Evolutionary conservation across 208 protist species (phyloP).

Genomic region (Acanthamoeba lugdunensis): DNA sequence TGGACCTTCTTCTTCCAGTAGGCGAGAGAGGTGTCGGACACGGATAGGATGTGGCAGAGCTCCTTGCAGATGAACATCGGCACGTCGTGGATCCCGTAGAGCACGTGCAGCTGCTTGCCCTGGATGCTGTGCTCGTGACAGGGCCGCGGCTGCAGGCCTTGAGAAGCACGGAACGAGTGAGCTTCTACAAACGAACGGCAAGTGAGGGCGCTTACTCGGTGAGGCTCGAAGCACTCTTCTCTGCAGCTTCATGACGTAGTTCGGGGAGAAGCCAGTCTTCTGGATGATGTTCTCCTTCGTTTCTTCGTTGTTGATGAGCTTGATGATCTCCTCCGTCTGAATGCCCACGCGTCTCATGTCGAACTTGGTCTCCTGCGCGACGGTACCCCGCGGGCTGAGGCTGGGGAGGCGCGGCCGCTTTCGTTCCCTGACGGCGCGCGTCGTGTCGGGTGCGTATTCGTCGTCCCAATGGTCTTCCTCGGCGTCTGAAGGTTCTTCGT

Average conservation of each 20-base stretch:
- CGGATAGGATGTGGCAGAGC: background rate
- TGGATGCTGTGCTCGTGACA: slow-evolving; percentile 23
- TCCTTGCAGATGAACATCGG: slow-evolving; percentile 66
- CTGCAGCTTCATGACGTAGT: slow-evolving; percentile 55
- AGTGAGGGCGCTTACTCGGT: background rate
- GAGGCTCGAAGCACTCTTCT: slow-evolving; percentile 11
- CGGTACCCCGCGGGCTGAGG: background rate
- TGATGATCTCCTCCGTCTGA: slow-evolving; percentile 12
- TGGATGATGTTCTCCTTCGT: background rate
- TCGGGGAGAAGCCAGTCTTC: slow-evolving; percentile 9
- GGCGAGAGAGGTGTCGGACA: slow-evolving; percentile 24
- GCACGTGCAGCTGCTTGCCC: slow-evolving; percentile 10
- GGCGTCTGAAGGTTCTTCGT: background rate
- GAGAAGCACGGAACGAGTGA: background rate
- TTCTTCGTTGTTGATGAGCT: slow-evolving; percentile 58
- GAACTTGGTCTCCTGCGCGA: background rate
- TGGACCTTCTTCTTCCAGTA: slow-evolving; percentile 54
- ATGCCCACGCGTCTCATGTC: background rate
- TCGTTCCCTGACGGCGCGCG: background rate
- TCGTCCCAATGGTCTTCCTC: background rate
- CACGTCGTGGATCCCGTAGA: slow-evolving; percentile 10
- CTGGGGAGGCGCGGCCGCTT: background rate
- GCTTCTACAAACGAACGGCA: background rate
- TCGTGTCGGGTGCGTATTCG: background rate
- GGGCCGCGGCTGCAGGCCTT: slow-evolving; percentile 6